Conservation (phyloP, 192 early-diverging fungal species). For the Funneliformis geosporum region DNA sequence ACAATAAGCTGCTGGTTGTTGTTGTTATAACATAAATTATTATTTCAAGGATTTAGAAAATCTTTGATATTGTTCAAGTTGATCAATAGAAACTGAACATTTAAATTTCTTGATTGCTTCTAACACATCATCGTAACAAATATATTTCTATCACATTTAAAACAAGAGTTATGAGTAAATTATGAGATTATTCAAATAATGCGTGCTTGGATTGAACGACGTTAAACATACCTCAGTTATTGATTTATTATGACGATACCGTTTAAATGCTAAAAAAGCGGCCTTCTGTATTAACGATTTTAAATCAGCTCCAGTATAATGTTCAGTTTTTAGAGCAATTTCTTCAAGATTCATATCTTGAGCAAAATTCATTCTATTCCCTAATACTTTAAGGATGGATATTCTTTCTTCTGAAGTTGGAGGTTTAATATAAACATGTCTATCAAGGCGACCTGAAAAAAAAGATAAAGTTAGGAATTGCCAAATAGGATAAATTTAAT, state of each 20-base stretch:
- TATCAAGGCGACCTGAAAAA: constrained; percentile 79
- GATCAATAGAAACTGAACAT: background rate
- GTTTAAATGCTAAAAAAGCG: constrained; percentile 54
- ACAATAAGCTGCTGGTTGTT: too few relatives aligned
- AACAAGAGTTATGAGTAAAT: background rate
- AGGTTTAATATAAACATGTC: constrained; percentile 65
- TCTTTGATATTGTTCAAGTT: constrained; percentile 8
- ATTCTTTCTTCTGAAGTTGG: constrained; percentile 61
- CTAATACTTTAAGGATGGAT: constrained; percentile 63
- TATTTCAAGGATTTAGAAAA: background rate
- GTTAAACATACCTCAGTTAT: background rate
- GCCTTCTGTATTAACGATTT: constrained; percentile 62
- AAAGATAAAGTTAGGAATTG: background rate
- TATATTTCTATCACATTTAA: background rate
- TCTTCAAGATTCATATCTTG: constrained; percentile 39
- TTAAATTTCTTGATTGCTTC: background rate
- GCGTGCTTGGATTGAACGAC: too few relatives aligned
- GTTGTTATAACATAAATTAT: too few relatives aligned
- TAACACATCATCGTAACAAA: background rate
- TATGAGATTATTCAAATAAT: too few relatives aligned
- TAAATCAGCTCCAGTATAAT: constrained; percentile 70
- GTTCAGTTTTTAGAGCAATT: constrained; percentile 51
- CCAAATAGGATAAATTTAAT: background rate
- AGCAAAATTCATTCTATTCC: constrained; percentile 32
- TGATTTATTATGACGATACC: background rate